Evolutionary conservation across 805 yeast genomes (phyloP).

Genomic region (Kazachstania psychrophila): DNA sequence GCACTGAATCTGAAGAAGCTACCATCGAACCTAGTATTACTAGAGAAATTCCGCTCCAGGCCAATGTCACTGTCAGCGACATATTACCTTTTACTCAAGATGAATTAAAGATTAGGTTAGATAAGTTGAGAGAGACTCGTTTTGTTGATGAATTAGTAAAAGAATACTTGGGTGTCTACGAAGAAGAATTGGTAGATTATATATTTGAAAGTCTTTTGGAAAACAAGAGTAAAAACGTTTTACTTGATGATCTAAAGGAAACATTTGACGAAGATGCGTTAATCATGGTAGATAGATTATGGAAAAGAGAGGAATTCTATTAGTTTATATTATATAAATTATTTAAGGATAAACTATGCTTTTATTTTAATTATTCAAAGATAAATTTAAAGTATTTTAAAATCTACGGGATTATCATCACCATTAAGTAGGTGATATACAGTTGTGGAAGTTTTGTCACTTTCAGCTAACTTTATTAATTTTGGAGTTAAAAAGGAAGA

Average conservation of each 20-base stretch:
- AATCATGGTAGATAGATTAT: slow-evolving; percentile 21
- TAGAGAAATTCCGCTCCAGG: too few relatives aligned
- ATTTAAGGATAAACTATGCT: too few relatives aligned
- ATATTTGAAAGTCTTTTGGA: slow-evolving; percentile 24
- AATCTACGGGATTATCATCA: background rate
- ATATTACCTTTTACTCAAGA: slow-evolving; percentile 10
- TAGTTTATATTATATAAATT: background rate
- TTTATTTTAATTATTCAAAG: too few relatives aligned
- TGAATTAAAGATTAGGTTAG: slow-evolving; percentile 12
- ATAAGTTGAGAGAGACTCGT: slow-evolving; percentile 11
- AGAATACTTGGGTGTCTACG: slow-evolving; percentile 28
- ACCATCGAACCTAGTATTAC: too few relatives aligned
- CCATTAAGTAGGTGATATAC: slow-evolving; percentile 11
- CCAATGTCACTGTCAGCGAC: slow-evolving; percentile 1
- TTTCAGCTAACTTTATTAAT: slow-evolving; percentile 11
- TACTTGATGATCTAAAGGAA: slow-evolving; percentile 23
- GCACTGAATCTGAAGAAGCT: slow-evolving; percentile 9
- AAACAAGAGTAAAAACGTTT: slow-evolving; percentile 15
- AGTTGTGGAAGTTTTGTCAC: slow-evolving; percentile 19
- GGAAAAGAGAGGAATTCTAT: slow-evolving; percentile 14
- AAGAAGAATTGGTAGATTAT: slow-evolving; percentile 27
- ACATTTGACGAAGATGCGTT: slow-evolving; percentile 29
- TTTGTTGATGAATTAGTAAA: slow-evolving; percentile 25
- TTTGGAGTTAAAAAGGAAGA: slow-evolving; percentile 19
- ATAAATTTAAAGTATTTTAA: background rate